phyloP scores from a whole-genome alignment of 169 alveolate genomes.

The Plasmodium billcollinsi region DNA sequence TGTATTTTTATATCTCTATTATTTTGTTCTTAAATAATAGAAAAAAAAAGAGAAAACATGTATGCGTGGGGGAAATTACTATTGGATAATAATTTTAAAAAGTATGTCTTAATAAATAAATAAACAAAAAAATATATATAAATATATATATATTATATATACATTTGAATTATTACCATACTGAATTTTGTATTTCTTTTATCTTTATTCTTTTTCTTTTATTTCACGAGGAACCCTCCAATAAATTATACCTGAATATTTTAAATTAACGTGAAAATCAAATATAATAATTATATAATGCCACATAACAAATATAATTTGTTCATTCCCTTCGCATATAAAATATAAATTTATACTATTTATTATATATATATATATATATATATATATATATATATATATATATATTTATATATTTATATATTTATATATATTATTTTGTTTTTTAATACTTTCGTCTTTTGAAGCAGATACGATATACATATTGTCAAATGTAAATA shows the following conservation, averaged over 20 bases:
- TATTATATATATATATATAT: not conserved
- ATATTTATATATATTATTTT: not conserved
- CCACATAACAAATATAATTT: not conserved
- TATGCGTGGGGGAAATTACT: no score
- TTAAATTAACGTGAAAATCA: not conserved
- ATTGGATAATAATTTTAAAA: no score
- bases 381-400: not conserved
- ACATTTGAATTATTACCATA: not conserved
- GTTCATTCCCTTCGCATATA: not conserved
- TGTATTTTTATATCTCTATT: no score
- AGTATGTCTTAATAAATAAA: no score
- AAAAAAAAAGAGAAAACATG: no score
- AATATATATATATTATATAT: not conserved
- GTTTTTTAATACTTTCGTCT: constrained; percentile 50
- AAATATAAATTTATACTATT: no score
- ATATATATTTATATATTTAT: not conserved
- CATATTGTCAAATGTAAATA: constrained; percentile 55
- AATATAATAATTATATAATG: not conserved
- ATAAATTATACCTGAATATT: constrained; percentile 61
- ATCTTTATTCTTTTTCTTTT: constrained; percentile 13
- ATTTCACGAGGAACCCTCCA: constrained; percentile 54
- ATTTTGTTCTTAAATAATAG: no score
- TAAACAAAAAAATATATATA: not conserved
- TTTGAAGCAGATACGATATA: constrained; percentile 52
- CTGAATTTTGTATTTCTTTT: no score